Percentiles rank a stretch among this genome's conserved stretches.
These are phyloP conservation scores for Pestalotiopsis sp. DNA, from an alignment of 2,329 filamentous ascomycete species.

Conservation along the genomic window DNA sequence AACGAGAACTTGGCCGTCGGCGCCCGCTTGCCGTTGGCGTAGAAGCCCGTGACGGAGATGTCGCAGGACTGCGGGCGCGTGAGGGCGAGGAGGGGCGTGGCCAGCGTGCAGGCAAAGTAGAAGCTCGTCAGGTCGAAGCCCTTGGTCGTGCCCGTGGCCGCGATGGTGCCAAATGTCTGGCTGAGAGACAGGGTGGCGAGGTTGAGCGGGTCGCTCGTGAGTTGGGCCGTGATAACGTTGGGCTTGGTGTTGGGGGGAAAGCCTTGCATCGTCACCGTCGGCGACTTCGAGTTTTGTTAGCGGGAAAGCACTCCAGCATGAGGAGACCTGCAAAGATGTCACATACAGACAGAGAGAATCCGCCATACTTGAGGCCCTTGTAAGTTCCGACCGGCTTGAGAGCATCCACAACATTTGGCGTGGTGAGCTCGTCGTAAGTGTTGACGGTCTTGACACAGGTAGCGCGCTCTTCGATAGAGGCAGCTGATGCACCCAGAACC, in stretches of 20 bases:
- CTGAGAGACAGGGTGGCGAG: not conserved
- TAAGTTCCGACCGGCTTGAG: not conserved
- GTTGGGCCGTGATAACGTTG: not conserved
- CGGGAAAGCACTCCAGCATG: not conserved
- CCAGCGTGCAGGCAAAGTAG: not conserved
- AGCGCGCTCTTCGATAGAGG: not conserved
- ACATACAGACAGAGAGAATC: not conserved
- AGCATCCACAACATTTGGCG: not conserved
- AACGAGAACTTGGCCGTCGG: not conserved
- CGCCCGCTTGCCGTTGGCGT: not conserved
- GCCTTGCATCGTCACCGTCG: not conserved
- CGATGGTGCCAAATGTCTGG: not conserved
- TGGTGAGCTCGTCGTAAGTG: not conserved
- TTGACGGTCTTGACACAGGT: not conserved
- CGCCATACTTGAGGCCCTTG: not conserved
- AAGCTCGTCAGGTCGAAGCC: not conserved
- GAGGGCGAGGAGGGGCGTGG: not conserved
- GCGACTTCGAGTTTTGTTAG: not conserved
- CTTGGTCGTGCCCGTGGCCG: not conserved
- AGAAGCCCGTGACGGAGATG: not conserved
- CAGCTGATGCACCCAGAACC: not conserved
- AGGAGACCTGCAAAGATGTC: not conserved
- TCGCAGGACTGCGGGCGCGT: not conserved
- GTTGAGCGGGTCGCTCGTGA: not conserved
- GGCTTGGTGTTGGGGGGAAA: not conserved